A percentile compares a stretch with the other conserved stretches of the same genome.
Conservation (phyloP, 2,329 filamentous ascomycete genomes). For the Colletotrichum salicis region DNA sequence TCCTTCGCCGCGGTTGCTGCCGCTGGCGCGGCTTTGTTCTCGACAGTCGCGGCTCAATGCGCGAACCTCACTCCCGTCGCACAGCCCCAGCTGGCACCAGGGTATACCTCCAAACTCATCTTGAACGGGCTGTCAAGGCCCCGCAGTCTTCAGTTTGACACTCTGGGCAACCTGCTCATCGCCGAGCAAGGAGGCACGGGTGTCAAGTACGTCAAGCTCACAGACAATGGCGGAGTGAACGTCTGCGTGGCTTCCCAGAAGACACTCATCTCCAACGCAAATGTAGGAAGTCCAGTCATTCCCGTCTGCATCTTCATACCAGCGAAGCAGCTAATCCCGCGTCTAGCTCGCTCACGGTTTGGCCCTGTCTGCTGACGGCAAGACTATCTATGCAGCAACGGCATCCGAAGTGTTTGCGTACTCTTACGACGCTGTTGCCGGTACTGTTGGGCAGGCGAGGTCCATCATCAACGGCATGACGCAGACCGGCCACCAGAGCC, state of each 20-base stretch:
- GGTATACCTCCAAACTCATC: constrained; percentile 42
- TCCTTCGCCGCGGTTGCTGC: constrained; percentile 1
- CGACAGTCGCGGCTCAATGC: constrained; percentile 23
- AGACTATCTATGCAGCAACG: constrained; percentile 67
- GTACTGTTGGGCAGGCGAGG: constrained; percentile 59
- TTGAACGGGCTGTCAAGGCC: constrained; percentile 41
- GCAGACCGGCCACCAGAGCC: constrained; percentile 66
- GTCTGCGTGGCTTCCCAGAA: constrained; percentile 44
- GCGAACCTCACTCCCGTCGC: constrained; percentile 24
- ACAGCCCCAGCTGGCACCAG: constrained; percentile 38
- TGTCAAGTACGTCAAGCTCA: constrained; percentile 47
- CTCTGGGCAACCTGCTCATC: constrained; percentile 50
- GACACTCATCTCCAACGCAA: constrained; percentile 41
- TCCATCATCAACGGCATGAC: constrained; percentile 62
- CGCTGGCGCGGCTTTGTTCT: constrained; percentile 10
- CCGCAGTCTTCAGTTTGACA: constrained; percentile 49
- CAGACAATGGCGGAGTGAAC: constrained; percentile 42
- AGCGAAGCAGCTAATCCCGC: not conserved
- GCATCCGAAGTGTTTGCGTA: constrained; percentile 69
- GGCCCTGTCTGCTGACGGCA: constrained; percentile 62
- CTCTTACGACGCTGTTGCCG: constrained; percentile 68
- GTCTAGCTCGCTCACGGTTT: constrained; percentile 66
- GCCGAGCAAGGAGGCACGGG: constrained; percentile 44
- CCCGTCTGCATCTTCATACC: not conserved
- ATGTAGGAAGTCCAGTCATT: constrained; percentile 36